Conservation (phyloP, 768 basidiomycete genomes). For the Lentinula raphanica region DNA sequence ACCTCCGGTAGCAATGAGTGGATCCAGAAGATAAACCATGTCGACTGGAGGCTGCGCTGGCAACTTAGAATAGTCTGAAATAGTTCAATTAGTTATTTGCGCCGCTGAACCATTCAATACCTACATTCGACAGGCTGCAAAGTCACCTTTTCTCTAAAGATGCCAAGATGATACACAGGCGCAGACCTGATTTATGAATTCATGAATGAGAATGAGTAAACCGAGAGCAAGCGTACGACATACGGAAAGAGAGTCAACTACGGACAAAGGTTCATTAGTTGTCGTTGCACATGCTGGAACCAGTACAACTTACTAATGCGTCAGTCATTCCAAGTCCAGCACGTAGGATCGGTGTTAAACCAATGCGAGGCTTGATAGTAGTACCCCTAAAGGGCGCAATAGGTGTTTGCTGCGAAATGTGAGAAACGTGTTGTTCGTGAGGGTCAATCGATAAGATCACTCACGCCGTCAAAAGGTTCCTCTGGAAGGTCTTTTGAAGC, state of each 20-base stretch:
- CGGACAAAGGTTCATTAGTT: neutral
- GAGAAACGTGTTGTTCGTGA: constrained; percentile 4
- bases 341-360: constrained; percentile 85
- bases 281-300: neutral
- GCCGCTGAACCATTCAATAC: constrained; percentile 12
- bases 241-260: constrained; percentile 78
- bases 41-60: constrained; percentile 75
- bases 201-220: neutral
- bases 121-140: constrained; percentile 89
- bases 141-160: constrained; percentile 82
- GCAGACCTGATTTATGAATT: constrained; percentile 43
- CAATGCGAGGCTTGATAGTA: constrained; percentile 69
- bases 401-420: constrained; percentile 59
- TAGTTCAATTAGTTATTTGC: too few species aligned
- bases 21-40: constrained; percentile 83
- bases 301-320: constrained; percentile 45
- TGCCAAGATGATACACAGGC: constrained; percentile 84
- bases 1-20: constrained; percentile 90
- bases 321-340: constrained; percentile 94
- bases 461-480: constrained; percentile 58
- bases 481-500: constrained; percentile 67
- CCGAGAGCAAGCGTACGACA: constrained; percentile 17
- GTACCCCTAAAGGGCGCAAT: constrained; percentile 76
- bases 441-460: constrained; percentile 17
- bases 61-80: constrained; percentile 91